Evolutionary conservation across 805 yeast species (phyloP).

Genomic region (Metschnikowia matae): DNA sequence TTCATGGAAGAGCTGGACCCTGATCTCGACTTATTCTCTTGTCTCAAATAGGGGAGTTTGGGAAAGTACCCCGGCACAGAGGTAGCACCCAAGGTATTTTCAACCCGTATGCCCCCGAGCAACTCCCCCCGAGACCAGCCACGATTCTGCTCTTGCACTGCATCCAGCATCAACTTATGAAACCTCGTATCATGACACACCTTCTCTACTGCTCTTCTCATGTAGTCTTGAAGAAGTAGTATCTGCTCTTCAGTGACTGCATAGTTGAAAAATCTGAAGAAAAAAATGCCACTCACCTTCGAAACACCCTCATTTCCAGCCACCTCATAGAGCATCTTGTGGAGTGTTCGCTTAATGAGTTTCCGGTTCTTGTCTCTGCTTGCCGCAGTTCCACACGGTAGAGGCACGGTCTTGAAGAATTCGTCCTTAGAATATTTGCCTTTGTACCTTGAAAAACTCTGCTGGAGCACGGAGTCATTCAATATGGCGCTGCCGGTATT

Average conservation of each 20-base stretch:
- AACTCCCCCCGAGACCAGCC: conserved; percentile 1
- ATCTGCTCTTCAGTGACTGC: conserved; percentile 7
- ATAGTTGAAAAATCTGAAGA: conserved; percentile 10
- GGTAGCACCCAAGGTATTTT: conserved; percentile 13
- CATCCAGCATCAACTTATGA: background rate
- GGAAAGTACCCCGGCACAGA: conserved; percentile 15
- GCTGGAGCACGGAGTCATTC: conserved; percentile 24
- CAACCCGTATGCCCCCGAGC: conserved; percentile 7
- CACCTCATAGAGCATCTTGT: conserved; percentile 9
- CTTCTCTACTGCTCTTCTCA: conserved; percentile 11
- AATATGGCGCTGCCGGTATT: conserved; percentile 25
- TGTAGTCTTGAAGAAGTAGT: background rate
- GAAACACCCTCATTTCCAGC: conserved; percentile 1
- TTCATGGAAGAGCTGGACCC: too few relatives aligned
- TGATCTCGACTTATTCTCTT: too few relatives aligned
- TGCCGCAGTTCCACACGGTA: conserved; percentile 34
- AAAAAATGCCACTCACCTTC: conserved; percentile 15
- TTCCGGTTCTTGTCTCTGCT: conserved; percentile 27
- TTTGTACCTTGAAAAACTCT: conserved; percentile 20
- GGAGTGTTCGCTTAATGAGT: conserved; percentile 30
- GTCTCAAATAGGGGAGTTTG: conserved; percentile 13
- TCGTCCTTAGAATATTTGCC: conserved; percentile 24
- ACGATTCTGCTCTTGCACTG: conserved; percentile 5
- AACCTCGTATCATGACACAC: conserved; percentile 5
- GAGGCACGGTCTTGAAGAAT: conserved; percentile 23